These are phyloP conservation scores for Xylaria sp. DNA, from an alignment of 2,329 filamentous ascomycete species.

Conservation along the genomic window DNA sequence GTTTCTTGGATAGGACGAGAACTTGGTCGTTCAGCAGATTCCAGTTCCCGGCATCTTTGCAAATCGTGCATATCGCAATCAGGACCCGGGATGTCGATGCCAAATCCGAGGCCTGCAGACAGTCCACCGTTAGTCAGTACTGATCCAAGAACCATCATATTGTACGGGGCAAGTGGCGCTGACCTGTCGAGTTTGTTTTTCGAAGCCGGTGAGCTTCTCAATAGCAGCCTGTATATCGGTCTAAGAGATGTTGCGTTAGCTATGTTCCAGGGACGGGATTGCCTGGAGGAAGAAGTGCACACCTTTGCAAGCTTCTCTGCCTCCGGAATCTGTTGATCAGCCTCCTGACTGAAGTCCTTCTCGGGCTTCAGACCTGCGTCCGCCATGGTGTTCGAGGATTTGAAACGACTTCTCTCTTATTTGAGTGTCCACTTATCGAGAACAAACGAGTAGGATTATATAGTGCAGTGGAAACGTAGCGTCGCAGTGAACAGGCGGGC, in stretches of 20 bases:
- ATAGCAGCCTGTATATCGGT: slow-evolving; percentile 86
- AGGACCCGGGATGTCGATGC: slow-evolving; percentile 92
- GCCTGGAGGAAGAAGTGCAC: slow-evolving; percentile 40
- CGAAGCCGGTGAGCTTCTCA: slow-evolving; percentile 89
- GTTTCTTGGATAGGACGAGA: slow-evolving; percentile 96
- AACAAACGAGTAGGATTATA: not conserved
- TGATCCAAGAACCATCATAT: slow-evolving; percentile 15
- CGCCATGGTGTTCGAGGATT: slow-evolving; percentile 70
- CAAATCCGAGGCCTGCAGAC: slow-evolving; percentile 84
- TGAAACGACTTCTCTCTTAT: not conserved
- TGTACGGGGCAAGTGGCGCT: slow-evolving; percentile 38
- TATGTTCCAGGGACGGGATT: not conserved
- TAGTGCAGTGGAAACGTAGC: not conserved
- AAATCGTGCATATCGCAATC: slow-evolving; percentile 89
- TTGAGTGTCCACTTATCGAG: not conserved
- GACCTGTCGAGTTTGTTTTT: slow-evolving; percentile 98
- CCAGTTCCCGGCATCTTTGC: slow-evolving; percentile 94
- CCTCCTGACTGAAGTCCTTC: slow-evolving; percentile 98
- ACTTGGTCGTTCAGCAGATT: slow-evolving; percentile 96
- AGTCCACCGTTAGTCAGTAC: slow-evolving; percentile 42
- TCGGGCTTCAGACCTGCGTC: slow-evolving; percentile 89
- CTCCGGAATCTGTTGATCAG: slow-evolving; percentile 90
- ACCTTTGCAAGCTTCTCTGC: slow-evolving; percentile 91
- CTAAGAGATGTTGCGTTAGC: slow-evolving; percentile 53
- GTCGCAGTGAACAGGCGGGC: not conserved